Evolutionary conservation across 2,329 filamentous ascomycete genomes (phyloP).

Genomic region (Alternaria gansuensis): DNA sequence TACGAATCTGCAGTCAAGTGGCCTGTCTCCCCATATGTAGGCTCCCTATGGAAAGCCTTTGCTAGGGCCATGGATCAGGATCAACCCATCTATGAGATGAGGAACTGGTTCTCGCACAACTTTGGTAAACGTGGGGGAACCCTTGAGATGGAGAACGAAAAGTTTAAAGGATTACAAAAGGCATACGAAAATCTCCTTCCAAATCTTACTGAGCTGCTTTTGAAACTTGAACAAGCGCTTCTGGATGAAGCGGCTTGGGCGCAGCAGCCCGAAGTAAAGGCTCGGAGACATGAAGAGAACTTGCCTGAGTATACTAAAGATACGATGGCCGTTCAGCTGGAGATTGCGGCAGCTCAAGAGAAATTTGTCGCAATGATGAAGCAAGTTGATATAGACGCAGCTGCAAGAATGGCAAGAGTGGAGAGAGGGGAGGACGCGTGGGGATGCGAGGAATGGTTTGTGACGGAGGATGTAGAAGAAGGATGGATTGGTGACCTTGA

Average conservation of each 20-base stretch:
- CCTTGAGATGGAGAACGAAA: background rate
- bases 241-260: background rate
- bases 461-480: background rate
- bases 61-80: constrained; percentile 4
- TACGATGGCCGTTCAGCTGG: background rate
- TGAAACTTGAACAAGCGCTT: background rate
- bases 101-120: constrained; percentile 12
- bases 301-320: background rate
- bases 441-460: background rate
- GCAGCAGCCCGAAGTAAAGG: background rate
- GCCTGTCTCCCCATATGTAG: background rate
- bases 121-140: constrained; percentile 2
- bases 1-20: background rate
- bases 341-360: background rate
- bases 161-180: background rate
- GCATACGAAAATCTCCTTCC: background rate
- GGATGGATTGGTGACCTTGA: background rate
- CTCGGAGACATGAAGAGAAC: background rate
- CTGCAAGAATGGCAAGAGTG: background rate
- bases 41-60: constrained; percentile 2
- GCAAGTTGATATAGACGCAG: background rate
- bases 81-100: constrained; percentile 3
- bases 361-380: background rate
- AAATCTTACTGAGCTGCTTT: background rate
- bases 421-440: background rate